Conservation (phyloP, 2,329 filamentous ascomycete genomes). For the Acarospora socialis region DNA sequence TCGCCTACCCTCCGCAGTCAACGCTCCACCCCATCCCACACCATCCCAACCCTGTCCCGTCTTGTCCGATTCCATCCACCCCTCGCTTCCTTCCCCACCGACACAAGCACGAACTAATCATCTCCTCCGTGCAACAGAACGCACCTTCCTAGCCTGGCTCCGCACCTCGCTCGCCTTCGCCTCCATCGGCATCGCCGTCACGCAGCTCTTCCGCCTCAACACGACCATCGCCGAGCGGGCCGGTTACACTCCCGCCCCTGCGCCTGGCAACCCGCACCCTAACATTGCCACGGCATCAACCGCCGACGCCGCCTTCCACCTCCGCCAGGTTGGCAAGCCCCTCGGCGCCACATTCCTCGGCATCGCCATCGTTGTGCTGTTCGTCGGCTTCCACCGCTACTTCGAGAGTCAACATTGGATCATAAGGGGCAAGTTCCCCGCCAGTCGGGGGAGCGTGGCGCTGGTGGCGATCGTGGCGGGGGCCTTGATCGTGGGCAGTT, state of each 20-base stretch:
- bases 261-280: too few relatives aligned
- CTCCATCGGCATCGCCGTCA: conserved; percentile 50
- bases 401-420: conserved; percentile 55
- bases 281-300: conserved; percentile 8
- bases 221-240: conserved; percentile 27
- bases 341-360: conserved; percentile 51
- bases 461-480: conserved; percentile 42
- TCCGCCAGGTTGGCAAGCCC: conserved; percentile 43
- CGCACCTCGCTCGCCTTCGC: conserved; percentile 52
- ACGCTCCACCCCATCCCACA: neutral
- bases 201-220: conserved; percentile 52
- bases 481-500: conserved; percentile 42
- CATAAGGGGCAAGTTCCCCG: conserved; percentile 51
- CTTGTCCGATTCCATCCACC: neutral
- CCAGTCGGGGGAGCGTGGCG: conserved; percentile 46
- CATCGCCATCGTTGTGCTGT: conserved; percentile 44
- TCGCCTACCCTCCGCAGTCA: neutral
- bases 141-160: conserved; percentile 56
- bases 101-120: neutral
- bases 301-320: conserved; percentile 19
- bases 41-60: neutral
- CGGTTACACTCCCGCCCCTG: conserved; percentile 9
- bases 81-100: neutral
- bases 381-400: conserved; percentile 50
- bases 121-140: conserved; percentile 30